Conservation (phyloP, 305 asterid genomes). For the Fraxinus albicans region DNA sequence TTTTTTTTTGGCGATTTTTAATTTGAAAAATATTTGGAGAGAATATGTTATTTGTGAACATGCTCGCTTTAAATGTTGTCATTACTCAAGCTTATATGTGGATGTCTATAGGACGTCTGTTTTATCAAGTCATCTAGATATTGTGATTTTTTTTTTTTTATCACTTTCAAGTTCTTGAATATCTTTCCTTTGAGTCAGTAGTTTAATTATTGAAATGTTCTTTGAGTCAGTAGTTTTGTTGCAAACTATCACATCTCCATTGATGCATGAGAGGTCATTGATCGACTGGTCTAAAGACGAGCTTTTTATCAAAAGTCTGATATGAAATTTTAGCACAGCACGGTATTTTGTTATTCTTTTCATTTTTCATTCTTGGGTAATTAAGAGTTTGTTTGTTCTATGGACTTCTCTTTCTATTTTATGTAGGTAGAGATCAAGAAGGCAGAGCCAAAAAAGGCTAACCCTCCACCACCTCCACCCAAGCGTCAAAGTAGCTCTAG, state of each 20-base stretch:
- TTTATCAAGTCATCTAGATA: neutral
- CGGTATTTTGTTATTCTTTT: neutral
- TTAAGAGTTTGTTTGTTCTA: neutral
- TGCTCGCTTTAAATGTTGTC: neutral
- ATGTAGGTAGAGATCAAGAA: conserved; percentile 58
- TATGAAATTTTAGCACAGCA: neutral
- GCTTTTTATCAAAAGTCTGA: neutral
- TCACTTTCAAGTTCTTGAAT: neutral
- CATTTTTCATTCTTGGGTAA: neutral
- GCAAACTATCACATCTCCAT: neutral
- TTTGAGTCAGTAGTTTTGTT: neutral
- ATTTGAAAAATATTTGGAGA: neutral
- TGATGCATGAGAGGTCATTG: neutral
- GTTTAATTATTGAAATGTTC: neutral
- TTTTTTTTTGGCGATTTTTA: neutral
- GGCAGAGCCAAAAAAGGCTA: conserved; percentile 59
- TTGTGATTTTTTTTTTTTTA: neutral
- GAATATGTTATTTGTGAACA: neutral
- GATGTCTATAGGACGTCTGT: neutral
- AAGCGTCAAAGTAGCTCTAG: conserved; percentile 42
- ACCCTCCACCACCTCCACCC: conserved; percentile 39
- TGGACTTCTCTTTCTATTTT: conserved; percentile 12
- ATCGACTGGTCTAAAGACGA: neutral
- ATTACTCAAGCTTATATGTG: neutral
- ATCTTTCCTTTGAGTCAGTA: neutral